Evolutionary conservation across 768 basidiomycete species (phyloP), one percentile per base, ranked within the genome.

Genomic region (Piloderma croceum): DNA sequence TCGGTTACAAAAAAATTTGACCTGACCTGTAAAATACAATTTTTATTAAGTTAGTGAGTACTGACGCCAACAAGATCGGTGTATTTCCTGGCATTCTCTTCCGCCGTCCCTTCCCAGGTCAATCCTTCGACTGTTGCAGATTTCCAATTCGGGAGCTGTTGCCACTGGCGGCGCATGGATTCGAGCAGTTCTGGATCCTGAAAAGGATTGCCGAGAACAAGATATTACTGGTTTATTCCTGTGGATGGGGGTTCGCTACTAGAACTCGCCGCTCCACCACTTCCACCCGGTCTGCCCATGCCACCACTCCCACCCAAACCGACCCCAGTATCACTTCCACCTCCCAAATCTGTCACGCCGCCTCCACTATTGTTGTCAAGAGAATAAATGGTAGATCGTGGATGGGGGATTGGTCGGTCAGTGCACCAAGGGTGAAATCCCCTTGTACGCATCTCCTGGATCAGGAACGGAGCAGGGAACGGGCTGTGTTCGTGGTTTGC

Each of bases 41-140:
- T n/a, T n/a, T n/a, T n/a, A n/a, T n/a, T n/a, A n/a, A n/a, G n/a
- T n/a, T n/a, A n/a, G n/a, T n/a, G n/a, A n/a, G n/a, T n/a, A n/a
- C n/a, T n/a, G 29, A 31, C 29, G 29, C 29, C 29, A 31, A 31
- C 29, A 31, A 10, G 29, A 31, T 31, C n/a, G n/a, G n/a, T n/a
- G n/a, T n/a, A n/a, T n/a, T n/a, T n/a, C n/a, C n/a, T n/a, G n/a
- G n/a, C 46, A 31, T 47, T 47, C 45, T 48, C 47, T 46, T 46
- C 47, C 19, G 47, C 47, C 29, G 47, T 48, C 40, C 46, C 47
- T 37, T 48, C 45, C 47, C 47, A 48, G 33, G 47, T 46, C 45
- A 41, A 41, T 15, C 45, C 45, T 38, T 48, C 46, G 24, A 48
- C 45, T 27, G 36, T 47, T 33, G 36, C 43, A 34, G 45, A 37